phyloP scores from a whole-genome alignment of 192 early-diverging fungal species.

The Coemansia sp. region DNA sequence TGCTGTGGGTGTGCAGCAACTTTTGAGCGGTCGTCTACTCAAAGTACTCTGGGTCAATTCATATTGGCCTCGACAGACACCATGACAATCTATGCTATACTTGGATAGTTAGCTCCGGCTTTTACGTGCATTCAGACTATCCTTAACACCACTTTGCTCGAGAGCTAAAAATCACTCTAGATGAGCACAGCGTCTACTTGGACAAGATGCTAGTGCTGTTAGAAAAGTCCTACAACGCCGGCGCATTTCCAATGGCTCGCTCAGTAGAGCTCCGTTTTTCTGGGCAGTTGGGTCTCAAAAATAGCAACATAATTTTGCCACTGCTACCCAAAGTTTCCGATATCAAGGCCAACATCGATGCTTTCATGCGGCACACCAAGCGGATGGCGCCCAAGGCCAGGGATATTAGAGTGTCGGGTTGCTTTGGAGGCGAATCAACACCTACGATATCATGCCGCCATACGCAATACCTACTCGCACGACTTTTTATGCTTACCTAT shows the following conservation, averaged over 20 bases:
- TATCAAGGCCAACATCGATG: background rate
- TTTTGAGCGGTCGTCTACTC: background rate
- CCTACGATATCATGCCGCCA: background rate
- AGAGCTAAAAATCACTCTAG: background rate
- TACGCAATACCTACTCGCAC: background rate
- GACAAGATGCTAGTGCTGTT: background rate
- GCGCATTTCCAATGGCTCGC: background rate
- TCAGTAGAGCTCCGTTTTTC: background rate
- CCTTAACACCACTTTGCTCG: background rate
- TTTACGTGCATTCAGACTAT: background rate
- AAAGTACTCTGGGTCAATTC: background rate
- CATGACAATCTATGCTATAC: background rate
- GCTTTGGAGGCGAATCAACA: background rate
- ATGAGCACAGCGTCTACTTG: background rate
- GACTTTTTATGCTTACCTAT: background rate
- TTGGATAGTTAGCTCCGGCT: background rate
- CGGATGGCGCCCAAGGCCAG: background rate
- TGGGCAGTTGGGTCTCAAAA: background rate
- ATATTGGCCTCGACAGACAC: background rate
- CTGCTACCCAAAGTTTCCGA: background rate
- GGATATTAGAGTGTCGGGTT: background rate
- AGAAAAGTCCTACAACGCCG: background rate
- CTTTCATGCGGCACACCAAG: background rate
- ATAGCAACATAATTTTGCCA: background rate
- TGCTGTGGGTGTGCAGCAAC: background rate